Evolutionary conservation across 352 stramenopile species (phyloP).

Genomic region (Phytophthora cajani): DNA sequence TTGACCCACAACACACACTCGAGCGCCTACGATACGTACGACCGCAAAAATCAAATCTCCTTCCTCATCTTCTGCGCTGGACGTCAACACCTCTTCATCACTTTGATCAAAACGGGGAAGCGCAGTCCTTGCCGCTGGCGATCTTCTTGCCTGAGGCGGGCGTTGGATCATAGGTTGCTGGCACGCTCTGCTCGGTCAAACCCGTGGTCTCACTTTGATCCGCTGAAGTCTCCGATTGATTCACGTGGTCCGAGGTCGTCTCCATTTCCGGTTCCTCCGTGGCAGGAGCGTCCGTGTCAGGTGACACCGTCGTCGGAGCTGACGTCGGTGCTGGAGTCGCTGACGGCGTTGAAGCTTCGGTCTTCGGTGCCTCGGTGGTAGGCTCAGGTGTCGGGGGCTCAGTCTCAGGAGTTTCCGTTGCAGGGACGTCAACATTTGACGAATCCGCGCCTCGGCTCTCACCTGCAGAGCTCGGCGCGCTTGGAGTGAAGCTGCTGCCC

Average conservation of each 20-base stretch:
- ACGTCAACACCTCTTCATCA: slow-evolving; percentile 6
- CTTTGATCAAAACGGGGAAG: slow-evolving; percentile 21
- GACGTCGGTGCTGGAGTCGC: background rate
- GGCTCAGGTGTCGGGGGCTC: slow-evolving; percentile 13
- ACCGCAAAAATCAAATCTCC: slow-evolving; percentile 28
- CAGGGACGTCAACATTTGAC: slow-evolving; percentile 9
- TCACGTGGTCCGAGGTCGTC: background rate
- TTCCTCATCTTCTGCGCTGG: slow-evolving; percentile 25
- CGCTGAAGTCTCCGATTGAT: background rate
- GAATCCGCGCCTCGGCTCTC: slow-evolving; percentile 11
- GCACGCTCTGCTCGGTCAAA: slow-evolving; percentile 13
- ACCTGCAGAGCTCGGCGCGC: slow-evolving; percentile 6
- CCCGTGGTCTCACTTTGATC: slow-evolving; percentile 21
- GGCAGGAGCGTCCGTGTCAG: background rate
- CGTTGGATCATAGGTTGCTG: slow-evolving; percentile 14
- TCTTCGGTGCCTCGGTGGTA: slow-evolving; percentile 10
- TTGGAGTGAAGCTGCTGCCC: slow-evolving; percentile 29
- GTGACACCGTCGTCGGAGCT: background rate
- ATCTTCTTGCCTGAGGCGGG: slow-evolving; percentile 18
- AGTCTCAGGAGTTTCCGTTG: slow-evolving; percentile 3
- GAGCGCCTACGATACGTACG: background rate
- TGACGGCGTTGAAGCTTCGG: background rate
- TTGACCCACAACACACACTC: slow-evolving; percentile 29
- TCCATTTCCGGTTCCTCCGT: slow-evolving; percentile 10
- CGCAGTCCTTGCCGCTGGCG: slow-evolving; percentile 24